Percentiles rank a stretch among this genome's conserved stretches.
Conservation (phyloP, 495 filamentous ascomycete genomes). For the Tuber borchii region DNA sequence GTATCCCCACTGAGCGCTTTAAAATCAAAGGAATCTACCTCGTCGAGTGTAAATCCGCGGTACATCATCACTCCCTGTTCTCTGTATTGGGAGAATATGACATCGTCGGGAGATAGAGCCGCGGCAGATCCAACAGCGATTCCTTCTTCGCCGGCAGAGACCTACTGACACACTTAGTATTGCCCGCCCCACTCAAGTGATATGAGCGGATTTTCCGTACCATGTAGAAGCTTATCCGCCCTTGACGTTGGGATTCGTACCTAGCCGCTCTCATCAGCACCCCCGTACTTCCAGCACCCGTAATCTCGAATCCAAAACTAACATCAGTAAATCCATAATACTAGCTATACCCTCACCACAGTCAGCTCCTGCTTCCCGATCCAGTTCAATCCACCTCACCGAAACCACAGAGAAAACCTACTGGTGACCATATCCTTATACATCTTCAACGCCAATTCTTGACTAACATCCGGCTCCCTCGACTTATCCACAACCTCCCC, state of each 20-base stretch:
- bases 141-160: constrained; percentile 87
- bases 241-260: constrained; percentile 55
- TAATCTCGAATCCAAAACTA: constrained; percentile 2
- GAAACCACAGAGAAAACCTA: constrained; percentile 36
- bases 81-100: constrained; percentile 90
- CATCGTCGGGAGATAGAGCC: constrained; percentile 72
- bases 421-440: constrained; percentile 62
- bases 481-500: constrained; percentile 69
- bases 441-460: constrained; percentile 59
- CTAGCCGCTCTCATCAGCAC: constrained; percentile 9
- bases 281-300: not conserved
- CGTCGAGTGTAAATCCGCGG: constrained; percentile 69
- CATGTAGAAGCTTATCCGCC: constrained; percentile 93
- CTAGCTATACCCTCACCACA: constrained; percentile 58
- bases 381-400: not conserved
- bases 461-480: constrained; percentile 56
- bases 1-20: not conserved
- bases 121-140: constrained; percentile 81
- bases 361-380: constrained; percentile 34
- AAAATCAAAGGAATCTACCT: constrained; percentile 16
- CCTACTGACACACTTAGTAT: constrained; percentile 15
- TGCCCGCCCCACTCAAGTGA: not conserved
- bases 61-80: constrained; percentile 87
- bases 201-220: constrained; percentile 44
- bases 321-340: constrained; percentile 36